A percentile compares a stretch with the other conserved stretches of the same genome.
Conservation (phyloP, 2,329 filamentous ascomycete species). For the Diaporthe citriasiana region DNA sequence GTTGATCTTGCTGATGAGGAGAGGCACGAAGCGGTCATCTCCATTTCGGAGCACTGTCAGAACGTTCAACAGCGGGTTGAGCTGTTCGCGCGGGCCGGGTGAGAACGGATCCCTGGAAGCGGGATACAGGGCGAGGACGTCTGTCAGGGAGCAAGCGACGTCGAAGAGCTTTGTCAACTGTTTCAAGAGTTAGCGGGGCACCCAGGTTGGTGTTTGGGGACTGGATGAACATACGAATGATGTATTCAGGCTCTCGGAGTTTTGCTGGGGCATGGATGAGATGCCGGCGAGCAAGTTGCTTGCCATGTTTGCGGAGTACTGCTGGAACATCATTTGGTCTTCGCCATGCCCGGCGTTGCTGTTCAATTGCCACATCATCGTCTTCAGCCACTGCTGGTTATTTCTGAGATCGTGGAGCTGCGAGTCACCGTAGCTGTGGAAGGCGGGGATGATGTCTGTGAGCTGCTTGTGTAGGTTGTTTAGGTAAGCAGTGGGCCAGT, state of each 20-base stretch:
- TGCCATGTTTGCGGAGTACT: constrained; percentile 74
- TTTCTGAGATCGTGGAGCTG: constrained; percentile 68
- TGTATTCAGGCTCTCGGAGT: constrained; percentile 81
- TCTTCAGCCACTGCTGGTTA: constrained; percentile 77
- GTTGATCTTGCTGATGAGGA: constrained; percentile 82
- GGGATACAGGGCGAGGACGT: constrained; percentile 78
- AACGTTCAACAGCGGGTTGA: constrained; percentile 77
- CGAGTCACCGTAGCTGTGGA: constrained; percentile 65
- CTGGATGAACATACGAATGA: constrained; percentile 72
- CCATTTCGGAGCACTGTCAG: constrained; percentile 81
- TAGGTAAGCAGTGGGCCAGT: constrained; percentile 71
- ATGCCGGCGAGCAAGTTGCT: constrained; percentile 77
- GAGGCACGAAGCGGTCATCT: constrained; percentile 81
- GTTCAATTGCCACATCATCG: constrained; percentile 72
- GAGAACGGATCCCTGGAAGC: constrained; percentile 73
- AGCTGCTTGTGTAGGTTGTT: constrained; percentile 73
- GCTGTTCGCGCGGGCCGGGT: constrained; percentile 78
- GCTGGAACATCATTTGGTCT: constrained; percentile 71
- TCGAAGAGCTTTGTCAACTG: constrained; percentile 86
- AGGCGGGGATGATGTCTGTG: constrained; percentile 65
- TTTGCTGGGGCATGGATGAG: constrained; percentile 78
- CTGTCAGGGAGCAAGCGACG: constrained; percentile 79
- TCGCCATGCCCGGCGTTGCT: constrained; percentile 64
- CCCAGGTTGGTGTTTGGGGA: background rate
- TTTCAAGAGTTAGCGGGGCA: background rate